Evolutionary conservation across 176 grass and related monocot species (phyloP), one percentile per base, ranked within the genome.

Genomic region (Zoysia pacifica): DNA sequence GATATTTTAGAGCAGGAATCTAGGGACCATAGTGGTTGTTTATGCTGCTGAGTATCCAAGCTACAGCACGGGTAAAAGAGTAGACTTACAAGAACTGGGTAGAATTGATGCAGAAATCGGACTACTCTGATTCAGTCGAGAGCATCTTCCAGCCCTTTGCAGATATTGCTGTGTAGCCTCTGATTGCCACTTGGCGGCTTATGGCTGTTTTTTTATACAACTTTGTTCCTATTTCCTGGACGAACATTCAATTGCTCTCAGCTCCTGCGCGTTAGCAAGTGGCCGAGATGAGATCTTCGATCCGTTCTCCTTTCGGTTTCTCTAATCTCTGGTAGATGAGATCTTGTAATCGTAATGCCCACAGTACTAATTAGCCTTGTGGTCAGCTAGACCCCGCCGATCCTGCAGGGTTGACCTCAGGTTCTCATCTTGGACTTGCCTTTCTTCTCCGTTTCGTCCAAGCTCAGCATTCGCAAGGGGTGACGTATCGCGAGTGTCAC

Each of bases 371-470:
- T 20, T 67, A 55, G 36, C 18, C 9, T 28, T 61, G 7, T 61
- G 28, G 28, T 28, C 28, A 28, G 28, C 28, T 28, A 28, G 28
- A 3, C 11, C n/a, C 46, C 61, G 52, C 54, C 36, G 15, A 62
- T 11, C 38, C 7, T 65, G 18, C 45, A 43, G 36, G 14, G 44
- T 81, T 81, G 72, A 81, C 49, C 7, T 46, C 43, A 53, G 61
- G 54, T 62, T 9, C 61, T 54, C 65, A 11, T 78, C 7, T 73
- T 82, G 67, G 78, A 89, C 78, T 81, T 67, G 59, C 55, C 75
- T 84, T 81, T 73, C 64, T 43, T 52, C 19, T 39, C 50, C 11
- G 10, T 48, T 15, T 10, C 62, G 66, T 73, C 59, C 18, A 59
- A 59, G 12, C 40, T 28, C 51, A 60, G 28, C 28, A 28, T 28